A percentile compares a stretch with the other conserved stretches of the same genome.
These are phyloP conservation scores for Taphrina sp. DNA, from an alignment of 1,139 yeast species.

Conservation along the genomic window DNA sequence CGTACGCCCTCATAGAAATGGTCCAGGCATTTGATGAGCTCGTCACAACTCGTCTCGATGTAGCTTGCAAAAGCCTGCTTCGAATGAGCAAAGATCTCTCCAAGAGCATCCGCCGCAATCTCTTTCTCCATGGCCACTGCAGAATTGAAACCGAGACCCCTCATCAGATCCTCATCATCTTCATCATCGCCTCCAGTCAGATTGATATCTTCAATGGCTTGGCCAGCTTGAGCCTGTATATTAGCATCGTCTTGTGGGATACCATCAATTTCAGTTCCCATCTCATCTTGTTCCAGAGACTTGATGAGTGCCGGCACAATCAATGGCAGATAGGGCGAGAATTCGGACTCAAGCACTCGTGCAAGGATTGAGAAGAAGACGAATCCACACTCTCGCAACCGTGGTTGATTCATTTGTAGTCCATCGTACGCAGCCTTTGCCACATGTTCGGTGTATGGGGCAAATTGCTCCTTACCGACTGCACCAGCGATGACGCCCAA, in stretches of 20 bases:
- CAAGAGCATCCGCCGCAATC: slow-evolving; percentile 89
- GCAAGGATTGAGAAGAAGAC: slow-evolving; percentile 95
- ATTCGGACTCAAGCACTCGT: slow-evolving; percentile 86
- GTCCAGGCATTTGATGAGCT: slow-evolving; percentile 69
- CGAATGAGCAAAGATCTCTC: slow-evolving; percentile 84
- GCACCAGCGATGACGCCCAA: slow-evolving; percentile 95
- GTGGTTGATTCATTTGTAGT: slow-evolving; percentile 70
- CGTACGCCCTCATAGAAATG: slow-evolving; percentile 85
- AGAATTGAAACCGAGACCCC: slow-evolving; percentile 79
- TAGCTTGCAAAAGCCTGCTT: slow-evolving; percentile 75
- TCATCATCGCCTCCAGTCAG: slow-evolving; percentile 43
- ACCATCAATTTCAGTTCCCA: slow-evolving; percentile 38
- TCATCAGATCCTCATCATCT: slow-evolving; percentile 48
- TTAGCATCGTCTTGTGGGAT: slow-evolving; percentile 36
- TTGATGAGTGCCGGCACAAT: slow-evolving; percentile 80
- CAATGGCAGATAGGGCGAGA: slow-evolving; percentile 78
- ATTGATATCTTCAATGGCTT: slow-evolving; percentile 41
- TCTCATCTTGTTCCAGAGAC: slow-evolving; percentile 70
- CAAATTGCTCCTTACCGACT: slow-evolving; percentile 85
- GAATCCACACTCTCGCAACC: slow-evolving; percentile 91
- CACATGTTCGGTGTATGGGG: slow-evolving; percentile 81
- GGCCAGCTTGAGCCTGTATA: slow-evolving; percentile 35
- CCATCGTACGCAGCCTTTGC: slow-evolving; percentile 85
- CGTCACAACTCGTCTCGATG: slow-evolving; percentile 67
- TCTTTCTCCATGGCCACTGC: slow-evolving; percentile 97